Conservation (phyloP, 192 early-diverging fungal genomes). For the Mycoemilia scoparia region DNA sequence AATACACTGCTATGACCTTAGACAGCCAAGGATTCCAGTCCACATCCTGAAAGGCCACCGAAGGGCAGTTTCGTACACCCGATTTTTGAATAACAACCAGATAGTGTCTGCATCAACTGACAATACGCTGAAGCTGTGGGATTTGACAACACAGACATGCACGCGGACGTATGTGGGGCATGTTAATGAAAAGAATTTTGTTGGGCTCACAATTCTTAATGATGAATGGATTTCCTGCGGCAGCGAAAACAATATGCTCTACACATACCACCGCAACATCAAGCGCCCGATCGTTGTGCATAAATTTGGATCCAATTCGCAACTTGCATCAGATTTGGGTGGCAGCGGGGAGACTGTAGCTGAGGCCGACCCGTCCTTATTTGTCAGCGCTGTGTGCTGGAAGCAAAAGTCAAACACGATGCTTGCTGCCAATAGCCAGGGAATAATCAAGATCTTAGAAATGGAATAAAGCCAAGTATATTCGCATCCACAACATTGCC, state of each 20-base stretch:
- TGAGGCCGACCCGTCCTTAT: conserved; percentile 44
- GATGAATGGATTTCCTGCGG: conserved; percentile 83
- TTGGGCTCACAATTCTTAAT: conserved; percentile 59
- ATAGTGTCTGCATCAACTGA: conserved; percentile 85
- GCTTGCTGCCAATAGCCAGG: conserved; percentile 77
- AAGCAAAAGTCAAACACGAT: conserved; percentile 58
- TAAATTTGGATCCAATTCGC: conserved; percentile 57
- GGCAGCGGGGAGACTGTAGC: conserved; percentile 40
- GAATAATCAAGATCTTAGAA: conserved; percentile 67
- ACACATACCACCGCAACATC: conserved; percentile 60
- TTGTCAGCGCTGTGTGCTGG: conserved; percentile 89
- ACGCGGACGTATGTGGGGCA: conserved; percentile 68
- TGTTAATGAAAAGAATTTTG: conserved; percentile 92
- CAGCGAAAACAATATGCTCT: conserved; percentile 81
- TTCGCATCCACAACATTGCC: too few relatives aligned
- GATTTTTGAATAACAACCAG: conserved; percentile 58
- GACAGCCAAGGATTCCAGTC: conserved; percentile 49
- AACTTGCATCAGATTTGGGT: too few relatives aligned
- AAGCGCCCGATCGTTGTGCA: conserved; percentile 54
- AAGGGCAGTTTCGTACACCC: conserved; percentile 90
- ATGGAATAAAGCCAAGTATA: conserved; percentile 40
- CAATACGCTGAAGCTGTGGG: conserved; percentile 79
- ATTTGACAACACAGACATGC: conserved; percentile 33
- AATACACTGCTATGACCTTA: conserved; percentile 80
- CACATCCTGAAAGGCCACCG: conserved; percentile 66